Evolutionary conservation across 1,139 yeast genomes (phyloP).

Genomic region (Yamadazyma atlantica): DNA sequence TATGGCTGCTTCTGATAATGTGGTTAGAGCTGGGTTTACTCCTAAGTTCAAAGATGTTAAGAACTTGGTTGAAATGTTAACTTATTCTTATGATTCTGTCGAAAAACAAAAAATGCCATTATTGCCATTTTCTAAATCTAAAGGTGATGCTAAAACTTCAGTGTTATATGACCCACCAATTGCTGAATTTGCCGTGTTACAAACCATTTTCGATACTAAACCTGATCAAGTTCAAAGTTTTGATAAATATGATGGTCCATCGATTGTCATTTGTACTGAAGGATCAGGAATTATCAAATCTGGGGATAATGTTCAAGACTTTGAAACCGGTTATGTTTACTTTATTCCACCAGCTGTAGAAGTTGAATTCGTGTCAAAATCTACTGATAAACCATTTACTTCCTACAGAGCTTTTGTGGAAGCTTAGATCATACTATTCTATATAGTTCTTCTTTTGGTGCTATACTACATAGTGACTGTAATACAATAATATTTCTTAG

Average conservation of each 20-base stretch:
- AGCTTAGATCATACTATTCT: no score
- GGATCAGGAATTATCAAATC: conserved; percentile 66
- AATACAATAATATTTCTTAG: no score
- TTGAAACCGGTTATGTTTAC: conserved; percentile 70
- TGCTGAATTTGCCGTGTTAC: conserved; percentile 90
- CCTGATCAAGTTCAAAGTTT: conserved; percentile 47
- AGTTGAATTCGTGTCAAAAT: conserved; percentile 56
- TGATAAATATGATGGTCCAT: conserved; percentile 77
- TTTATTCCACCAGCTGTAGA: conserved; percentile 79
- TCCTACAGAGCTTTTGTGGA: conserved; percentile 88
- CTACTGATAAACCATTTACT: conserved; percentile 54
- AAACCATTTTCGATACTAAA: conserved; percentile 53
- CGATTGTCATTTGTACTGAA: conserved; percentile 78
- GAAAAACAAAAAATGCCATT: conserved; percentile 90
- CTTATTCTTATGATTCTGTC: conserved; percentile 85
- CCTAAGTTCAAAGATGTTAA: conserved; percentile 96
- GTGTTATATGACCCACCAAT: conserved; percentile 92
- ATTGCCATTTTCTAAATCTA: conserved; percentile 56
- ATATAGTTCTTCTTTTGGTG: no score
- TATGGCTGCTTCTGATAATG: conserved; percentile 99
- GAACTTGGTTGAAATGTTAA: conserved; percentile 85
- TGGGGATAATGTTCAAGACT: conserved; percentile 36
- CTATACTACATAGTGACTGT: no score
- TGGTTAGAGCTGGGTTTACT: conserved; percentile 96
- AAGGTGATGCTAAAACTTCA: conserved; percentile 62